Evolutionary conservation across 177 flowering plant species (phyloP).

Genomic region (Vitis hybrid): DNA sequence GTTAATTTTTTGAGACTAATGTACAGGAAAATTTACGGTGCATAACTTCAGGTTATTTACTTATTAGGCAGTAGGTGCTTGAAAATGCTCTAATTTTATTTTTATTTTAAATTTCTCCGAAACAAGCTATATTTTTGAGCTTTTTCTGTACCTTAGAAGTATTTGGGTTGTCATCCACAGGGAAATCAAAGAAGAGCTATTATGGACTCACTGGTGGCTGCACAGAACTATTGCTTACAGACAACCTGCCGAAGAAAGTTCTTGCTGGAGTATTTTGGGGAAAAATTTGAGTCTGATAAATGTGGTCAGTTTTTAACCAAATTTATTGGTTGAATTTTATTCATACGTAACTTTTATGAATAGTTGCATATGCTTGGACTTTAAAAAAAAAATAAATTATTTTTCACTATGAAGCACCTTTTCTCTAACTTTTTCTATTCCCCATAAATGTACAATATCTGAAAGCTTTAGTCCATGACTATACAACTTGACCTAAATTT

Average conservation of each 20-base stretch:
- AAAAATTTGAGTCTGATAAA: constrained; percentile 31
- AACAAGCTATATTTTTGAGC: background rate
- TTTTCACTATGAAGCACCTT: too few species aligned
- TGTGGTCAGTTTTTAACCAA: constrained; percentile 44
- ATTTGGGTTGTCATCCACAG: constrained; percentile 21
- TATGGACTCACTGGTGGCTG: constrained; percentile 50
- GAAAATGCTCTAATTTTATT: background rate
- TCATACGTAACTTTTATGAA: background rate
- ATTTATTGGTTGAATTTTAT: background rate
- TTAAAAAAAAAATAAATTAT: too few species aligned
- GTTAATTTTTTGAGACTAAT: background rate
- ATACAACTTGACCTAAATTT: too few species aligned
- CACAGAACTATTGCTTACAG: constrained; percentile 45
- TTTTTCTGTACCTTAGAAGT: background rate
- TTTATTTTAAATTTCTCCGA: background rate
- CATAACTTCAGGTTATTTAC: too few species aligned
- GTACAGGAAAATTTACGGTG: too few species aligned
- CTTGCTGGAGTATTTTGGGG: constrained; percentile 56
- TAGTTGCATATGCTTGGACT: too few species aligned
- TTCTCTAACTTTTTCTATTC: too few species aligned
- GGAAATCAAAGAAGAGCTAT: constrained; percentile 50
- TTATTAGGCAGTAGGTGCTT: background rate
- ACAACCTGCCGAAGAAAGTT: constrained; percentile 57
- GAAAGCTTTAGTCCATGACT: too few species aligned
- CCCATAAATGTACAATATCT: too few species aligned